phyloP scores from a whole-genome alignment of 2,329 filamentous ascomycete species.

The Penicillium sp. region DNA sequence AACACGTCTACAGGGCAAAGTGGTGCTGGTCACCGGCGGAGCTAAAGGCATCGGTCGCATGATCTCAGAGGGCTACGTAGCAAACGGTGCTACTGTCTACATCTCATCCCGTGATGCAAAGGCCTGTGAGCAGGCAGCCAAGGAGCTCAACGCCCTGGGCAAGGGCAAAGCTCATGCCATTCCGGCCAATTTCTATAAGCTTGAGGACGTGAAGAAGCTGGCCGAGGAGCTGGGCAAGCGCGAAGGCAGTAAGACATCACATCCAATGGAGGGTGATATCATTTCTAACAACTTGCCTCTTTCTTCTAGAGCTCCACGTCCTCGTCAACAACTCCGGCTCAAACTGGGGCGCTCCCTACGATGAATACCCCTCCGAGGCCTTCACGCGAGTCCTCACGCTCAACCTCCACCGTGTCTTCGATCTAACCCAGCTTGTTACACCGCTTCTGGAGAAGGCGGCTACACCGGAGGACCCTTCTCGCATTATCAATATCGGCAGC shows the following conservation, averaged over 20 bases:
- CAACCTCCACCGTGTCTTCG: conserved; percentile 55
- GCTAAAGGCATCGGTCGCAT: conserved; percentile 54
- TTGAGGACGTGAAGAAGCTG: conserved; percentile 49
- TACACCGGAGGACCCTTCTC: conserved; percentile 42
- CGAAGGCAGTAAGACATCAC: conserved; percentile 58
- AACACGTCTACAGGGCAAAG: conserved; percentile 35
- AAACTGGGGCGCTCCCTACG: conserved; percentile 56
- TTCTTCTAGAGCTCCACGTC: conserved; percentile 43
- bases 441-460: conserved; percentile 48
- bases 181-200: conserved; percentile 52
- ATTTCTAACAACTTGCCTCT: background rate
- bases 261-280: background rate
- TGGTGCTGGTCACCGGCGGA: conserved; percentile 52
- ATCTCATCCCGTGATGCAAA: conserved; percentile 54
- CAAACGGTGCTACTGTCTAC: conserved; percentile 53
- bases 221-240: conserved; percentile 49
- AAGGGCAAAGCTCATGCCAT: conserved; percentile 53
- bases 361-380: conserved; percentile 56
- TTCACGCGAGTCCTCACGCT: conserved; percentile 58
- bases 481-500: conserved; percentile 55
- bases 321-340: conserved; percentile 55
- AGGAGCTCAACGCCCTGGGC: conserved; percentile 50
- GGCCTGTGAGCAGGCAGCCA: conserved; percentile 47
- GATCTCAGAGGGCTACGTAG: conserved; percentile 54
- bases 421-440: conserved; percentile 48